Evolutionary conservation across 2,329 filamentous ascomycete species (phyloP), one percentile per base, ranked within the genome.

Genomic region (Colletotrichum sp.): DNA sequence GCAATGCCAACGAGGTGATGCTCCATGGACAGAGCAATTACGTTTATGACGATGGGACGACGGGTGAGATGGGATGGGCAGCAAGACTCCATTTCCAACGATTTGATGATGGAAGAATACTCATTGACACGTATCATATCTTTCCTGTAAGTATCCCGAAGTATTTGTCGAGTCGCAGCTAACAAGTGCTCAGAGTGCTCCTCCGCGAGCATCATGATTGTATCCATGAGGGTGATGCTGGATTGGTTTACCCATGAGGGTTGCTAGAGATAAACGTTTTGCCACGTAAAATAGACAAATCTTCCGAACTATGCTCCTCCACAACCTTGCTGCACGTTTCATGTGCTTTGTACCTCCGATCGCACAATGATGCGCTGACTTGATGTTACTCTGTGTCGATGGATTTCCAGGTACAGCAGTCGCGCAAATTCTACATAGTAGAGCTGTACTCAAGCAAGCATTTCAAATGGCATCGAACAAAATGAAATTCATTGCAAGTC

Each of bases 71-170:
- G 55, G 24, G 24, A 28, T 59, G 55, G 55, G 55, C 55, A 28
- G 55, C 55, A 59, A 59, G 15, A 18, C 55, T 59, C 8, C 55
- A 59, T 59, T 59, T 59, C 16, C 55, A 28, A 26, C 21, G 55
- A 59, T 26, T 59, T 26, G 55, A 59, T 21, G 24, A 59, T 28
- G 55, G 55, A 59, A 59, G n/a, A 21, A 59, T 59, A 28, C 24
- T 59, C 55, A 59, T 59, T 10, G 24, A 59, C 55, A 28, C 26
- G 8, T 59, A 59, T 59, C 55, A 59, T 28, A 59, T 59, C 55
- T 59, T 59, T 28, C 55, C 55, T 9, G 55, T 28, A 59, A 1
- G 55, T 12, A 28, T 16, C 15, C 13, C 16, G 0, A 28, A 59
- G 0, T 9, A 10, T 26, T 18, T 8, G 16, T 26, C 7, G 13